Conservation (phyloP, 2,329 filamentous ascomycete species). For the Geoglossum cookeanum region DNA sequence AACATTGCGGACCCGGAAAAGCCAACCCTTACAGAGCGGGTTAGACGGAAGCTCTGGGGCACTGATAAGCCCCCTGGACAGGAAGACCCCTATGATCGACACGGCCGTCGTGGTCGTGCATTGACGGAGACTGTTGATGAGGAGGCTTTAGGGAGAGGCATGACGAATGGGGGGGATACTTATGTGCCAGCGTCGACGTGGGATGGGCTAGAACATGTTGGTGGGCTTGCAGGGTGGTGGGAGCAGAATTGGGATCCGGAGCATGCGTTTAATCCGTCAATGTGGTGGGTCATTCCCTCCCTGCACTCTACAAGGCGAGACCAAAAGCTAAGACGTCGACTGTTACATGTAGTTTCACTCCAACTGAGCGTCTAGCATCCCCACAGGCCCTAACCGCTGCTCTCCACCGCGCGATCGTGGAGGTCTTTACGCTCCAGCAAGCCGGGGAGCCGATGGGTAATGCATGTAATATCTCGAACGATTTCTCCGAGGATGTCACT, state of each 20-base stretch:
- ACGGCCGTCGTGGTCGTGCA: neutral
- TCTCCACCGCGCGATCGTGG: slow-evolving; percentile 36
- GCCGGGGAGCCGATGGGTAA: slow-evolving; percentile 21
- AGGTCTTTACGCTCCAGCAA: slow-evolving; percentile 31
- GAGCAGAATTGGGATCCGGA: slow-evolving; percentile 18
- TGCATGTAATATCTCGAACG: slow-evolving; percentile 18
- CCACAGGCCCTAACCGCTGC: slow-evolving; percentile 21
- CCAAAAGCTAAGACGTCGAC: slow-evolving; percentile 10
- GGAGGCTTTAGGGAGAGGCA: neutral
- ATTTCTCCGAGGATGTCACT: slow-evolving; percentile 10
- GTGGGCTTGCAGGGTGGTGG: slow-evolving; percentile 25
- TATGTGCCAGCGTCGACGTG: slow-evolving; percentile 31
- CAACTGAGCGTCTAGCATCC: slow-evolving; percentile 18
- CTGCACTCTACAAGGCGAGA: slow-evolving; percentile 15
- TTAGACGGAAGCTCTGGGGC: slow-evolving; percentile 30
- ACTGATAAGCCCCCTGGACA: slow-evolving; percentile 29
- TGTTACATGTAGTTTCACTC: slow-evolving; percentile 20
- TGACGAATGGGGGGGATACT: slow-evolving; percentile 1
- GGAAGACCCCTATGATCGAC: slow-evolving; percentile 25
- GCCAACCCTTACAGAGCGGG: slow-evolving; percentile 22
- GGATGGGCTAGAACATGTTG: slow-evolving; percentile 35
- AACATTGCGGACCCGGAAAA: neutral
- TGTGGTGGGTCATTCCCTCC: slow-evolving; percentile 3
- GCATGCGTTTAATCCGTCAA: slow-evolving; percentile 25
- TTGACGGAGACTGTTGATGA: neutral